A percentile compares a stretch with the other conserved stretches of the same genome.
phyloP scores from a whole-genome alignment of 371 early-diverging fungal species.

The Entomophthora muscae region DNA sequence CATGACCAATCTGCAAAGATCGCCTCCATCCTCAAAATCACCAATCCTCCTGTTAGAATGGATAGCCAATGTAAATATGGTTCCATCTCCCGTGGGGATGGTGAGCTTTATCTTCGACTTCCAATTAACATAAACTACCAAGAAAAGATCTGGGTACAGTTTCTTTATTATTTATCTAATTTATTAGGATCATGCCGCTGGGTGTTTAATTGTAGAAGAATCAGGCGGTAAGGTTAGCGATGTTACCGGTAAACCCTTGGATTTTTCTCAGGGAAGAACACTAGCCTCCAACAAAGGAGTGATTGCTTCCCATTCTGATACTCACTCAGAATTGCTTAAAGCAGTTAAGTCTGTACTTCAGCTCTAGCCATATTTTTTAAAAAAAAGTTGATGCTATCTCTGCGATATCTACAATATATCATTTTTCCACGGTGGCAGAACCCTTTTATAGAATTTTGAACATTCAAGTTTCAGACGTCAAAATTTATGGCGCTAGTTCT shows the following conservation, averaged over 20 bases:
- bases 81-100: conserved; percentile 71
- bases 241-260: conserved; percentile 60
- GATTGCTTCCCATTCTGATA: conserved; percentile 50
- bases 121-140: conserved; percentile 61
- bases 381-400: too few relatives aligned
- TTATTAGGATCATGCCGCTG: conserved; percentile 82
- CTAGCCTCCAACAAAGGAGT: conserved; percentile 74
- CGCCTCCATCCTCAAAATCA: conserved; percentile 51
- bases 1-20: conserved; percentile 66
- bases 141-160: conserved; percentile 89
- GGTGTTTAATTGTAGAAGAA: conserved; percentile 70
- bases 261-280: conserved; percentile 75
- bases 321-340: conserved; percentile 40
- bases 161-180: not conserved
- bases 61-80: conserved; percentile 92
- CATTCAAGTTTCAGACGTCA: too few relatives aligned
- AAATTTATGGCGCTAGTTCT: too few relatives aligned
- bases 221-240: conserved; percentile 91
- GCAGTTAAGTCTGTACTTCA: conserved; percentile 41
- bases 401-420: too few relatives aligned
- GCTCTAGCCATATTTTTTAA: too few relatives aligned
- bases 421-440: too few relatives aligned
- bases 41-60: conserved; percentile 62
- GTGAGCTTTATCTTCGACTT: conserved; percentile 76
- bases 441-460: too few relatives aligned